A percentile compares a stretch with the other conserved stretches of the same genome.
phyloP scores from a whole-genome alignment of 768 basidiomycete genomes.

The Lactarius quietus region DNA sequence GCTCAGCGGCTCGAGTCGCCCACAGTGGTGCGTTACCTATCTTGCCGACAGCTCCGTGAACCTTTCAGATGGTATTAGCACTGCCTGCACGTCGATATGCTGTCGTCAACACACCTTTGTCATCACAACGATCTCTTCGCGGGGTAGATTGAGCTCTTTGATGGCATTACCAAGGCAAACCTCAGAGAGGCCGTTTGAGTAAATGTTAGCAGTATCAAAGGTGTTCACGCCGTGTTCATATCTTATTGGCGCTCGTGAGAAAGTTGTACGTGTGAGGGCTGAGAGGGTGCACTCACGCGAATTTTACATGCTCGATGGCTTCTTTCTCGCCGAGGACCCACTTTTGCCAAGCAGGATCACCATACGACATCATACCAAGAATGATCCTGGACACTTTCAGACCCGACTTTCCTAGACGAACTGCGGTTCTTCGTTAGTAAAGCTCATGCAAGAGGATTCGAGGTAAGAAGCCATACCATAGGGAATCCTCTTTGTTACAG shows the following conservation, averaged over 20 bases:
- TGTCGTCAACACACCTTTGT: conserved; percentile 35
- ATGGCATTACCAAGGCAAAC: conserved; percentile 28
- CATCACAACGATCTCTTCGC: conserved; percentile 42
- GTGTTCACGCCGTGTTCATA: conserved; percentile 62
- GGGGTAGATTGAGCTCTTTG: conserved; percentile 37
- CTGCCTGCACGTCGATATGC: neutral
- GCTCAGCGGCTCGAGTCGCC: neutral
- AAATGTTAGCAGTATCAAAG: conserved; percentile 53
- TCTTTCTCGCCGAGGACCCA: conserved; percentile 36
- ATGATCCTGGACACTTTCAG: conserved; percentile 64
- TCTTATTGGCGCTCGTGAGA: conserved; percentile 20
- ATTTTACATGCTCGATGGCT: conserved; percentile 27
- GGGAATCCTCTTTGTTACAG: conserved; percentile 11
- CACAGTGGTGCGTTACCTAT: neutral
- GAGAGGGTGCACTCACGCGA: conserved; percentile 26
- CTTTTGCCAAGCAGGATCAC: conserved; percentile 31
- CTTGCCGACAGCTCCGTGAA: conserved; percentile 8
- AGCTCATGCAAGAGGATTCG: neutral
- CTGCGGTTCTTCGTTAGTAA: conserved; percentile 13
- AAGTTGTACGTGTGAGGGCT: conserved; percentile 19
- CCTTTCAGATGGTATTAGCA: neutral
- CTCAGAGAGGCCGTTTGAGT: conserved; percentile 36
- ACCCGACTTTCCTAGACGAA: conserved; percentile 46
- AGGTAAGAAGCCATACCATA: conserved; percentile 2
- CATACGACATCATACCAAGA: conserved; percentile 61